Conservation (phyloP, 768 basidiomycete genomes). For the Cantharellus anzutake region DNA sequence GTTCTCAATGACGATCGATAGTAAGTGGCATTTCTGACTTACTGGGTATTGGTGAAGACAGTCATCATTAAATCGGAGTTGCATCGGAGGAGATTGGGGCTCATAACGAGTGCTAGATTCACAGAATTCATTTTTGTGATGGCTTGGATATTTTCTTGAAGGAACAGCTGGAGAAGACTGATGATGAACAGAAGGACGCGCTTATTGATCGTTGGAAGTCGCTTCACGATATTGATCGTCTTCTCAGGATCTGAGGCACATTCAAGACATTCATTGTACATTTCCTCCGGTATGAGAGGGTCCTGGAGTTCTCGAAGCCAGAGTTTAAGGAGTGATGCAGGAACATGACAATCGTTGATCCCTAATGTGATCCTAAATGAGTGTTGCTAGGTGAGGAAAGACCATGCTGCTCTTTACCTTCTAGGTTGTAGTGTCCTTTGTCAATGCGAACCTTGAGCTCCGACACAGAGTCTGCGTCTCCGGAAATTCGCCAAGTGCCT, state of each 20-base stretch:
- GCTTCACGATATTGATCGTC: constrained; percentile 54
- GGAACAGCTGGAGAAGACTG: constrained; percentile 79
- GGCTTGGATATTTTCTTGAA: constrained; percentile 52
- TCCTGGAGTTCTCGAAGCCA: constrained; percentile 87
- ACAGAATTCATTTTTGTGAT: constrained; percentile 74
- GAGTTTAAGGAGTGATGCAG: constrained; percentile 77
- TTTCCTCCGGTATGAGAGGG: constrained; percentile 76
- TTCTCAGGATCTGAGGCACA: constrained; percentile 37
- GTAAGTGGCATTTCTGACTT: constrained; percentile 18
- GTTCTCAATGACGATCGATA: neutral
- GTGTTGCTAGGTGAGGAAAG: neutral
- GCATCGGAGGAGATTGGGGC: constrained; percentile 76
- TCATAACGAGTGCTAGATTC: constrained; percentile 80
- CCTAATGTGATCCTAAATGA: constrained; percentile 13
- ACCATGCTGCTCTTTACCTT: constrained; percentile 19
- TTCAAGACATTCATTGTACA: constrained; percentile 80
- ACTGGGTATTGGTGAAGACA: constrained; percentile 87
- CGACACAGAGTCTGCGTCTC: constrained; percentile 74
- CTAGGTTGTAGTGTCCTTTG: constrained; percentile 75
- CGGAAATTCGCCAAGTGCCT: constrained; percentile 86
- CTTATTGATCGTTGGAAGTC: constrained; percentile 70
- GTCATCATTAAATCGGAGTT: constrained; percentile 73
- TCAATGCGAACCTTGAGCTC: constrained; percentile 82
- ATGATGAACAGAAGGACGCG: constrained; percentile 75
- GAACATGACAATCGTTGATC: constrained; percentile 78